Evolutionary conservation across 2,329 filamentous ascomycete genomes (phyloP).

Genomic region (Trichophyton verrucosum): DNA sequence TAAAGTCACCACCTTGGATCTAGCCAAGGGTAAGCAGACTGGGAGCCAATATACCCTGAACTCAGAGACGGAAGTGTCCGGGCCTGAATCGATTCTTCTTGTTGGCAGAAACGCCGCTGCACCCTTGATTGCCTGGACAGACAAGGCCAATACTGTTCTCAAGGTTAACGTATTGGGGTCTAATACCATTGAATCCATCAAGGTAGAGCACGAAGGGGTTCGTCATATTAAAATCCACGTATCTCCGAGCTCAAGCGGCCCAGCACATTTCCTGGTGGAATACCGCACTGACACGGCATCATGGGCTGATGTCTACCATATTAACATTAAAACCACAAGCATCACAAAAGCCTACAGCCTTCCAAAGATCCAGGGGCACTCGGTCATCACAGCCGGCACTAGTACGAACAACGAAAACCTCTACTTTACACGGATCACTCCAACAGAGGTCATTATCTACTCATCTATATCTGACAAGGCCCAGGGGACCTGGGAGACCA

Average conservation of each 20-base stretch:
- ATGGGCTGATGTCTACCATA: conserved; percentile 76
- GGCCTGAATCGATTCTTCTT: conserved; percentile 29
- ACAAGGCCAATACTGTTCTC: conserved; percentile 32
- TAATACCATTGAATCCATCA: conserved; percentile 29
- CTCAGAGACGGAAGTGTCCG: conserved; percentile 57
- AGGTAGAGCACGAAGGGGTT: conserved; percentile 35
- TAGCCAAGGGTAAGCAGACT: conserved; percentile 53
- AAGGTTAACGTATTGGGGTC: conserved; percentile 36
- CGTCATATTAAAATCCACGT: conserved; percentile 56
- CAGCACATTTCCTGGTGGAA: conserved; percentile 76
- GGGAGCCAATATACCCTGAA: conserved; percentile 58
- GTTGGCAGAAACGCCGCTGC: conserved; percentile 30
- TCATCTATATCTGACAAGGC: conserved; percentile 67
- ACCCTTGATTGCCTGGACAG: conserved; percentile 35
- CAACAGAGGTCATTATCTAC: conserved; percentile 59
- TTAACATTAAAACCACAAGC: conserved; percentile 56
- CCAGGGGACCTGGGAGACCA: conserved; percentile 59
- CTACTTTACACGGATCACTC: conserved; percentile 74
- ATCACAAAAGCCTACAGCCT: conserved; percentile 71
- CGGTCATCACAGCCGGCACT: conserved; percentile 52
- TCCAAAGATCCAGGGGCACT: conserved; percentile 44
- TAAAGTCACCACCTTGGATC: conserved; percentile 62
- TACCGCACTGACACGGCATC: conserved; percentile 57
- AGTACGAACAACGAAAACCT: conserved; percentile 69
- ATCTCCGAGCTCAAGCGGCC: conserved; percentile 56